These are phyloP conservation scores for Xylariaceae sp. DNA, from an alignment of 2,329 filamentous ascomycete species.

Conservation along the genomic window DNA sequence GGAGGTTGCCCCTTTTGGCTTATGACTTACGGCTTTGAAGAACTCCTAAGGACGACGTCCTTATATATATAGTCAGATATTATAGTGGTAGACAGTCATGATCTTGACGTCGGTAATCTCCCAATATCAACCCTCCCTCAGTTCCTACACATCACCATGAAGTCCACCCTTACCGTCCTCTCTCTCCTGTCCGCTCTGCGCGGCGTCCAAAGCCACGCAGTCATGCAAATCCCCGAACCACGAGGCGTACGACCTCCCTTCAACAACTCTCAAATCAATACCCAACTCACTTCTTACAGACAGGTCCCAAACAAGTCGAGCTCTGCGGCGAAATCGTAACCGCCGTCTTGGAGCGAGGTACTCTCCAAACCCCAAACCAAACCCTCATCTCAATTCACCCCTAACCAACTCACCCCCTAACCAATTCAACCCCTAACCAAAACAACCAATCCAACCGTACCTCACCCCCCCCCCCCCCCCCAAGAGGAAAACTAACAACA, in stretches of 20 bases:
- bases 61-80: too few relatives aligned
- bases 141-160: conserved; percentile 1
- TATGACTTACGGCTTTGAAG: too few relatives aligned
- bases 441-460: too few relatives aligned
- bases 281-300: conserved; percentile 15
- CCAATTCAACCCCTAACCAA: neutral
- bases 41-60: too few relatives aligned
- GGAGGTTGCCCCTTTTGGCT: conserved; percentile 2
- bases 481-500: too few relatives aligned
- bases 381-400: too few relatives aligned
- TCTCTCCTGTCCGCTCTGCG: conserved; percentile 1
- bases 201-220: conserved; percentile 16
- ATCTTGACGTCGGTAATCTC: too few relatives aligned
- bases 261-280: neutral
- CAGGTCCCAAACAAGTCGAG: conserved; percentile 23
- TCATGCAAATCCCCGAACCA: conserved; percentile 15
- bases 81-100: too few relatives aligned
- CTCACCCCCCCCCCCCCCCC: neutral
- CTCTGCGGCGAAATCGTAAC: conserved; percentile 24
- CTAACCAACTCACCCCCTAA: too few relatives aligned
- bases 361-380: too few relatives aligned
- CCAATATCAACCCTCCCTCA: too few relatives aligned
- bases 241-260: conserved; percentile 5
- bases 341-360: conserved; percentile 21
- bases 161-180: neutral